phyloP scores from a whole-genome alignment of 225 moss, liverwort and hornwort genomes.

The Anthoceros angustus region DNA sequence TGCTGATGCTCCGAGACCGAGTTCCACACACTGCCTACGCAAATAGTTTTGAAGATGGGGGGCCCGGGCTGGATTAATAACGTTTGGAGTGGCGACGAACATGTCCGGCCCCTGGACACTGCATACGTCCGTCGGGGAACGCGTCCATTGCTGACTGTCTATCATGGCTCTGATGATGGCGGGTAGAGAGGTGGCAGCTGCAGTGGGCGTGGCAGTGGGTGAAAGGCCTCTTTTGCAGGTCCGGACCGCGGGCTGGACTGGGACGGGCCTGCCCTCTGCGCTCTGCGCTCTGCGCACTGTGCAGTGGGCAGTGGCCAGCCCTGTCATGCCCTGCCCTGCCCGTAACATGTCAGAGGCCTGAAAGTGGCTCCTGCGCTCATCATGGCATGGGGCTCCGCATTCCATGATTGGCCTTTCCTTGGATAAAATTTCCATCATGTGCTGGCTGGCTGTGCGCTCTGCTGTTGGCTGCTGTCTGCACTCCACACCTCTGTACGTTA shows the following conservation, averaged over 20 bases:
- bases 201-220: neutral
- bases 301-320: neutral
- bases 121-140: too few relatives aligned
- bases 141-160: neutral
- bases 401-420: neutral
- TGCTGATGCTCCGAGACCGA: too few relatives aligned
- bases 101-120: too few relatives aligned
- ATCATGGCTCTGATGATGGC: slow-evolving; percentile 2
- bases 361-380: slow-evolving; percentile 3
- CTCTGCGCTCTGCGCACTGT: neutral
- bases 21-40: too few relatives aligned
- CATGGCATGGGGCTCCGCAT: neutral
- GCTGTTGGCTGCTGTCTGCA: too few relatives aligned
- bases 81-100: neutral
- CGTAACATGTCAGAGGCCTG: neutral
- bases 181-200: neutral
- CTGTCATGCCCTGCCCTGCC: too few relatives aligned
- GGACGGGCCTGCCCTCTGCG: neutral
- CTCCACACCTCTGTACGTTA: too few relatives aligned
- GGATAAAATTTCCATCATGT: neutral
- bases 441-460: neutral
- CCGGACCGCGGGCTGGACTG: neutral
- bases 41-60: too few relatives aligned
- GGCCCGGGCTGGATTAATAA: neutral
- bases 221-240: slow-evolving; percentile 1